Evolutionary conservation across 129 eudicot species (phyloP).

Genomic region (Lonicera japonica): DNA sequence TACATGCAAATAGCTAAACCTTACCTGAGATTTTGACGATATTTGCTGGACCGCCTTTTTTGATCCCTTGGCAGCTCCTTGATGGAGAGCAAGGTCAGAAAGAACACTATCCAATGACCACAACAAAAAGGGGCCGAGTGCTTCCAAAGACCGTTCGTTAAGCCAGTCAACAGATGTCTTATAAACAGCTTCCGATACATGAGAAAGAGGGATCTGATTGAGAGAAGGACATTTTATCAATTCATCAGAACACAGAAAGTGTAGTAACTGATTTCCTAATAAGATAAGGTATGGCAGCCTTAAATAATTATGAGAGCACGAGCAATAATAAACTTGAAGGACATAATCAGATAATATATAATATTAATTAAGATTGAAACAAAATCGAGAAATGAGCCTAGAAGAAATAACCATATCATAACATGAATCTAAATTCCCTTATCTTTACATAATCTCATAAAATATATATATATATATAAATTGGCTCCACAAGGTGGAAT

Average conservation of each 20-base stretch:
- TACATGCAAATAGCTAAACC: background rate
- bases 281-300: background rate
- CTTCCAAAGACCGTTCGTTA: conserved; percentile 33
- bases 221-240: background rate
- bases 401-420: background rate
- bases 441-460: no score
- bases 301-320: no score
- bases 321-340: no score
- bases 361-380: background rate
- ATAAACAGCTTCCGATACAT: conserved; percentile 40
- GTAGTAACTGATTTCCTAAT: background rate
- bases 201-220: conserved; percentile 40
- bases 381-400: background rate
- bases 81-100: conserved; percentile 35
- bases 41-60: conserved; percentile 41
- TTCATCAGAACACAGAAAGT: no score
- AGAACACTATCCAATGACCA: conserved; percentile 37
- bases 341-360: background rate
- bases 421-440: background rate
- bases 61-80: conserved; percentile 40
- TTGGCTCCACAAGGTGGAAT: no score
- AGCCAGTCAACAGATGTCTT: conserved; percentile 51
- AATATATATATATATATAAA: no score
- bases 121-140: conserved; percentile 31
- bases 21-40: conserved; percentile 57